Conservation (phyloP, 1,139 yeast genomes). For the Casaregolazyma lundiana region DNA sequence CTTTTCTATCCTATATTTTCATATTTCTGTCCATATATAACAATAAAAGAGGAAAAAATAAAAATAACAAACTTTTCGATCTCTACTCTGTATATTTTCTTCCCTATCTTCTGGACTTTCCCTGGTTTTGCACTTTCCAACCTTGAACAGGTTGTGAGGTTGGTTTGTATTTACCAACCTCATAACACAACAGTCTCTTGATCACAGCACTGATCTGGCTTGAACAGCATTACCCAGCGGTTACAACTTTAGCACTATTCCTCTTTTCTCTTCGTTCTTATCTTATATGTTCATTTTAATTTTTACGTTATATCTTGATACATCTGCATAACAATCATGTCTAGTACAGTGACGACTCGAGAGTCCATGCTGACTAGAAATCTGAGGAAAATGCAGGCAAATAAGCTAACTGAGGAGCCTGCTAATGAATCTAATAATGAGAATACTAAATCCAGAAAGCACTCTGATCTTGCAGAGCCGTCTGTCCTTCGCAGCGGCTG, state of each 20-base stretch:
- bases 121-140: no score
- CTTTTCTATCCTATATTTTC: no score
- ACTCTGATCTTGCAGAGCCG: background rate
- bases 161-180: no score
- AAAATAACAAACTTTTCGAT: no score
- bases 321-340: background rate
- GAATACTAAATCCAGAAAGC: background rate
- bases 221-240: no score
- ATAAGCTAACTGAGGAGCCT: background rate
- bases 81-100: no score
- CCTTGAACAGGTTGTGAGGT: no score
- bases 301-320: background rate
- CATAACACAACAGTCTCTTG: no score
- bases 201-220: no score
- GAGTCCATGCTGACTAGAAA: background rate
- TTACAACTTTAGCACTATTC: background rate
- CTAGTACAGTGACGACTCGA: background rate
- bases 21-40: no score
- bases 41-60: no score
- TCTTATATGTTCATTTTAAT: background rate
- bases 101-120: no score
- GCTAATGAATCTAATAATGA: background rate
- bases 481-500: conserved; percentile 27
- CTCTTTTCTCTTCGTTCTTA: background rate
- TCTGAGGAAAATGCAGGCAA: background rate